Conservation (phyloP, 192 early-diverging fungal genomes). For the Jimgerdemannia flammicorona region DNA sequence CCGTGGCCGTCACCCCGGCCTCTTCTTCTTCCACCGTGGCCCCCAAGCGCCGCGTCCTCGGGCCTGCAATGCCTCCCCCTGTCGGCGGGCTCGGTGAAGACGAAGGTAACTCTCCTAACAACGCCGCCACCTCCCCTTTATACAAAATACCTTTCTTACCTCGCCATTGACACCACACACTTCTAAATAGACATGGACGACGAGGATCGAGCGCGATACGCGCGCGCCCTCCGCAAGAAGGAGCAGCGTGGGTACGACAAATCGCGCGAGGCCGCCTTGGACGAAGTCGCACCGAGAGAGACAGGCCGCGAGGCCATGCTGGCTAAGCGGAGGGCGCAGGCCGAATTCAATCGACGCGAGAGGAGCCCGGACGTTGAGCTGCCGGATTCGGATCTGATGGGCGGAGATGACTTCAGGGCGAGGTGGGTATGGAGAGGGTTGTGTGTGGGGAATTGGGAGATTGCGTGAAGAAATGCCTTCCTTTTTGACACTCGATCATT, state of each 20-base stretch:
- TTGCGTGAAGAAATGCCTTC: background rate
- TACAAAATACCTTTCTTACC: background rate
- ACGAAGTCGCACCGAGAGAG: slow-evolving; percentile 65
- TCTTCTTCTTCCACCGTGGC: background rate
- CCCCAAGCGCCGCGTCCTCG: slow-evolving; percentile 12
- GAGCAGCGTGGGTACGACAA: slow-evolving; percentile 24
- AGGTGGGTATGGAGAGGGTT: slow-evolving; percentile 2
- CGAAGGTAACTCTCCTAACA: background rate
- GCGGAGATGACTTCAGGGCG: slow-evolving; percentile 47
- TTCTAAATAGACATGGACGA: slow-evolving; percentile 6
- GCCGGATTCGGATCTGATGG: slow-evolving; percentile 58
- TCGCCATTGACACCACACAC: background rate
- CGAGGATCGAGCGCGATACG: slow-evolving; percentile 41
- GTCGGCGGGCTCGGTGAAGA: background rate
- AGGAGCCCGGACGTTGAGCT: slow-evolving; percentile 59
- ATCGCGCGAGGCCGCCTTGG: slow-evolving; percentile 49
- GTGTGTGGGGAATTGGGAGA: background rate
- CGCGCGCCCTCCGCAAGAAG: slow-evolving; percentile 27
- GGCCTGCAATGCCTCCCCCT: slow-evolving; percentile 18
- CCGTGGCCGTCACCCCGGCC: too few relatives aligned
- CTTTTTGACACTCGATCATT: background rate
- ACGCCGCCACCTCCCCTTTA: background rate
- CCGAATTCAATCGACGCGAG: slow-evolving; percentile 56
- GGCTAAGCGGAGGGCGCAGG: slow-evolving; percentile 58
- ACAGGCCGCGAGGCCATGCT: slow-evolving; percentile 60